phyloP scores from a whole-genome alignment of 345 rosid species.

The Trapa bicornis region DNA sequence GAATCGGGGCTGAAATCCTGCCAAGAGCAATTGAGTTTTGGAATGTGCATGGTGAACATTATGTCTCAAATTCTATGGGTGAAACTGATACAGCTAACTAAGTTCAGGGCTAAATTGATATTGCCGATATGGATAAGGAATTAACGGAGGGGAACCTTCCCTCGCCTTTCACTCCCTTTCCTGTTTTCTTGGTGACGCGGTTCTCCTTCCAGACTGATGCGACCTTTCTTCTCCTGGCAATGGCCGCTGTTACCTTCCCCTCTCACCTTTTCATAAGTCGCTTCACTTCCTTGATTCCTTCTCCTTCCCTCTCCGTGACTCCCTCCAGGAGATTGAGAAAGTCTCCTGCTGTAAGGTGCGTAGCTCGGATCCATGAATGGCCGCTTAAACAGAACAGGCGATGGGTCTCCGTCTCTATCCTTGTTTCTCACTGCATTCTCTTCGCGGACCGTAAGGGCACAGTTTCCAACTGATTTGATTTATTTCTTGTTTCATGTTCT shows the following conservation, averaged over 20 bases:
- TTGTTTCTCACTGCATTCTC: slow-evolving; percentile 29
- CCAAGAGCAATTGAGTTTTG: too few relatives aligned
- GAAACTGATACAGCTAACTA: background rate
- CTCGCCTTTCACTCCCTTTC: background rate
- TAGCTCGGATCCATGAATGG: slow-evolving; percentile 23
- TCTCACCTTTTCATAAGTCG: slow-evolving; percentile 15
- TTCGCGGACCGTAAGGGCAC: slow-evolving; percentile 28
- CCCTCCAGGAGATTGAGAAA: background rate
- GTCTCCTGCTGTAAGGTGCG: slow-evolving; percentile 16
- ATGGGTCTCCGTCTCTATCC: slow-evolving; percentile 46
- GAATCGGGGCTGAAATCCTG: too few relatives aligned
- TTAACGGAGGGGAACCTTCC: background rate
- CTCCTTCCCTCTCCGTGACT: background rate
- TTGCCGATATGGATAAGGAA: background rate
- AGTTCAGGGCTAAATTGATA: background rate
- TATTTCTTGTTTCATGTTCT: background rate
- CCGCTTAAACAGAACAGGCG: slow-evolving; percentile 38
- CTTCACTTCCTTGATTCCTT: background rate
- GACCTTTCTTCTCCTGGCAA: slow-evolving; percentile 2
- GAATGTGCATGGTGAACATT: too few relatives aligned
- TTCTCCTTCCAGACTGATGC: background rate
- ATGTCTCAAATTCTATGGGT: background rate
- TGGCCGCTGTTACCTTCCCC: slow-evolving; percentile 15
- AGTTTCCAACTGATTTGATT: background rate
- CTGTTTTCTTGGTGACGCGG: background rate